Percentiles rank a stretch among this genome's conserved stretches.
Evolutionary conservation across 1,284 basidiomycete genomes (phyloP).

Genomic region (Melampsora larici-populina): DNA sequence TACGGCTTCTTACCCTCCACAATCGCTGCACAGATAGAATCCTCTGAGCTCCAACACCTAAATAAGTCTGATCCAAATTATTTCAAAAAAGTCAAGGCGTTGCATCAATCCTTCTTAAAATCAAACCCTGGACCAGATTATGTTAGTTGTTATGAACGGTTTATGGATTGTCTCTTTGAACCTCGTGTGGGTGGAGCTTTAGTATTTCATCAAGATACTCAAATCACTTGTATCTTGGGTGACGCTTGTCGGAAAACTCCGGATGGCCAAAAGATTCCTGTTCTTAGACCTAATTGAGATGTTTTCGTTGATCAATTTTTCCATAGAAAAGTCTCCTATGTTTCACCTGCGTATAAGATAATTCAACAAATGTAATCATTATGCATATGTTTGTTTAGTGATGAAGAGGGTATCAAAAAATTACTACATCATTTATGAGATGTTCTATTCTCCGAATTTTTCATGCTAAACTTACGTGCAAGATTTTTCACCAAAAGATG

Average conservation of each 20-base stretch:
- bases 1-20: slow-evolving; percentile 30
- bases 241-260: slow-evolving; percentile 31
- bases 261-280: slow-evolving; percentile 24
- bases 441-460: no score
- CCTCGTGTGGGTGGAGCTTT: slow-evolving; percentile 10
- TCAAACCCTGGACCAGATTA: slow-evolving; percentile 38
- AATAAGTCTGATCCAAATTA: slow-evolving; percentile 21
- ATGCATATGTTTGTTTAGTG: no score
- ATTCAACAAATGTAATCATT: no score
- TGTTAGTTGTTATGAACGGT: slow-evolving; percentile 35
- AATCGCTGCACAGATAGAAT: slow-evolving; percentile 24
- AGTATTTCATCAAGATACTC: slow-evolving; percentile 6
- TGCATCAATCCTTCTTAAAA: slow-evolving; percentile 34
- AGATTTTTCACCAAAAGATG: no score
- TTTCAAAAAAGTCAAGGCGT: slow-evolving; percentile 14
- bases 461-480: no score
- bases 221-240: slow-evolving; percentile 26
- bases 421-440: no score
- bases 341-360: no score
- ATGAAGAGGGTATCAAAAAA: no score
- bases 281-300: neutral
- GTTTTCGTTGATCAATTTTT: no score
- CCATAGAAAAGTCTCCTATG: no score
- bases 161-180: slow-evolving; percentile 38
- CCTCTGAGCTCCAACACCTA: slow-evolving; percentile 12